Base-by-base conservation (phyloP, 495 filamentous ascomycete genomes). In the Articulospora tetracladia region DNA sequence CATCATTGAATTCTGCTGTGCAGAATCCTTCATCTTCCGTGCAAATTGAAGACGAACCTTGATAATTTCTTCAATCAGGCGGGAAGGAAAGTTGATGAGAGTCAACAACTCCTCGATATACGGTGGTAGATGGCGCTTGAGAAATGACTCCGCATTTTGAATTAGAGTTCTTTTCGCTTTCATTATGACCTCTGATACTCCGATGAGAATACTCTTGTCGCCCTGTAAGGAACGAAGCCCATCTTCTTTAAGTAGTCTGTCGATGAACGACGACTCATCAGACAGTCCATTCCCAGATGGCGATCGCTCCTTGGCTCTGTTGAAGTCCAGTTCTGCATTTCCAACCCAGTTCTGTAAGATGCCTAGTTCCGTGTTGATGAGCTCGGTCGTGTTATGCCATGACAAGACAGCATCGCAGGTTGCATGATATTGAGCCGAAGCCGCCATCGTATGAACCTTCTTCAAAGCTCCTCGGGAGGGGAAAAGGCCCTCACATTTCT, bases 191-290 rank as follows among this genome's bases (percentile, higher is more conserved):
- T 79, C 81, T 12, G 88, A 85, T 32, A 98, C 84, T 11, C 86
- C 86, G 59, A 86, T 73, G n/a, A 98, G 84, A 79, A 98, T 91
- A 73, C 90, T 95, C 48, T 67, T 70, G 28, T 91, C 82, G 22
- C 92, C 91, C 68, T 96, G 93, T 20, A 98, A 77, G 3, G 91
- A 96, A 61, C 91, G 93, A 22, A 98, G 78, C 19, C 91, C 92
- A 68, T 98, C 94, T 71, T 98, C 94, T 67, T 97, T 97, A 77
- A 98, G 80, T n/a, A 98, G 87, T n/a, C 94, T 85, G 70, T 98
- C 94, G 47, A 98, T 77, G 71, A 98, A 98, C 1, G 91, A 94
- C 0, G 91, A 83, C 57, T 96, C 91, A 66, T 96, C 93, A 23
- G 84, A 85, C 17, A 97, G 77, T 58, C 91, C 86, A 60, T 83